These are phyloP conservation scores for Metarhizium brunneum DNA, from an alignment of 2,329 filamentous ascomycete genomes.

Conservation along the genomic window DNA sequence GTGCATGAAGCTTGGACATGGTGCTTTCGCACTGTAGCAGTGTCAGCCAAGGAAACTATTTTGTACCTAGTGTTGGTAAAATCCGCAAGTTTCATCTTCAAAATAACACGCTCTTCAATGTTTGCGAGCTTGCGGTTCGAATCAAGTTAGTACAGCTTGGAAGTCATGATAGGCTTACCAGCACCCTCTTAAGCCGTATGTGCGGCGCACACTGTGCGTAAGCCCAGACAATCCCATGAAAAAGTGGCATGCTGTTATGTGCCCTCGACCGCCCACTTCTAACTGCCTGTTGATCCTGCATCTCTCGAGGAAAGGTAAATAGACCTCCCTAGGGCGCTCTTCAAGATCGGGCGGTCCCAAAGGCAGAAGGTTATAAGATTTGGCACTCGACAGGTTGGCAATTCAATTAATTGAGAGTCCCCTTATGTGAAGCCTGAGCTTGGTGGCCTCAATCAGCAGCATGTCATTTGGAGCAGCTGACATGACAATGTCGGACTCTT, in stretches of 20 bases:
- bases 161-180: not conserved
- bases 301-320: not conserved
- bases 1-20: not conserved
- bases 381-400: not conserved
- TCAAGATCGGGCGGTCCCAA: not conserved
- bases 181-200: not conserved
- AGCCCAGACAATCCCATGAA: not conserved
- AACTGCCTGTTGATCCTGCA: not conserved
- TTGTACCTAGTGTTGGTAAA: not conserved
- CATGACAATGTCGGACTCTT: conserved; percentile 16
- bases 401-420: not conserved
- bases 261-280: not conserved
- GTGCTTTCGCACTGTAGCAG: not conserved
- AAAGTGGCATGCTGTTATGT: conserved; percentile 1
- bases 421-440: not conserved
- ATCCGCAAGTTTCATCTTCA: too few species aligned
- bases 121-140: not conserved
- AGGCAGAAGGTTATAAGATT: not conserved
- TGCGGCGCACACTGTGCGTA: conserved; percentile 7
- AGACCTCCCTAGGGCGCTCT: not conserved
- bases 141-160: not conserved
- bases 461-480: conserved; percentile 16
- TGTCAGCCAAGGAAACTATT: not conserved
- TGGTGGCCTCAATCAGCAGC: not conserved
- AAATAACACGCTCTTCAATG: too few species aligned